phyloP scores from a whole-genome alignment of 352 stramenopile genomes.

The Phytophthora podocarpi region DNA sequence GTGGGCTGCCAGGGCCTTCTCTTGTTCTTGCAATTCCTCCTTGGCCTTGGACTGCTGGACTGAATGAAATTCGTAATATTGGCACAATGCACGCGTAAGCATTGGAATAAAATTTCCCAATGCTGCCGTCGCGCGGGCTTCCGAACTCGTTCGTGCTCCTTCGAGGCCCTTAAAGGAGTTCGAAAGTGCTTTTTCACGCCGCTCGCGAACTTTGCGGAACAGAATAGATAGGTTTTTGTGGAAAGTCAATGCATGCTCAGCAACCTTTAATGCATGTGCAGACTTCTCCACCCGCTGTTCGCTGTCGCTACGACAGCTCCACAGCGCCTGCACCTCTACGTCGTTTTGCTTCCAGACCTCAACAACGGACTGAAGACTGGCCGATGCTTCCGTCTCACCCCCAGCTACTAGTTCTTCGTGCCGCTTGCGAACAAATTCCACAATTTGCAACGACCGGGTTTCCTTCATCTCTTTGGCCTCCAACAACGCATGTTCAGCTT shows the following conservation, averaged over 20 bases:
- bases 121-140: slow-evolving; percentile 36
- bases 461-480: slow-evolving; percentile 38
- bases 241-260: slow-evolving; percentile 36
- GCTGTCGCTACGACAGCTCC: slow-evolving; percentile 33
- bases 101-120: slow-evolving; percentile 53
- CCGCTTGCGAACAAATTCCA: slow-evolving; percentile 38
- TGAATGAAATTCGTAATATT: slow-evolving; percentile 70
- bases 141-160: slow-evolving; percentile 22
- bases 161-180: slow-evolving; percentile 32
- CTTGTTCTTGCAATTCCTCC: slow-evolving; percentile 49
- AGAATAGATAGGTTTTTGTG: slow-evolving; percentile 39
- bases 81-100: slow-evolving; percentile 42
- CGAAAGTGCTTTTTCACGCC: slow-evolving; percentile 34
- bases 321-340: slow-evolving; percentile 37
- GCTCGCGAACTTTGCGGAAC: slow-evolving; percentile 36
- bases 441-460: slow-evolving; percentile 33
- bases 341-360: slow-evolving; percentile 47
- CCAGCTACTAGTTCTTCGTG: slow-evolving; percentile 31
- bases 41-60: slow-evolving; percentile 56
- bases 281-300: slow-evolving; percentile 24
- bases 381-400: slow-evolving; percentile 40
- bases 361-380: slow-evolving; percentile 36
- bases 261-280: slow-evolving; percentile 17
- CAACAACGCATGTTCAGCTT: slow-evolving; percentile 24
- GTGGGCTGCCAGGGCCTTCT: slow-evolving; percentile 49